A percentile compares a stretch with the other conserved stretches of the same genome.
These are phyloP conservation scores for Giardia duodenalis DNA, from an alignment of 208 protist species.

Conservation along the genomic window DNA sequence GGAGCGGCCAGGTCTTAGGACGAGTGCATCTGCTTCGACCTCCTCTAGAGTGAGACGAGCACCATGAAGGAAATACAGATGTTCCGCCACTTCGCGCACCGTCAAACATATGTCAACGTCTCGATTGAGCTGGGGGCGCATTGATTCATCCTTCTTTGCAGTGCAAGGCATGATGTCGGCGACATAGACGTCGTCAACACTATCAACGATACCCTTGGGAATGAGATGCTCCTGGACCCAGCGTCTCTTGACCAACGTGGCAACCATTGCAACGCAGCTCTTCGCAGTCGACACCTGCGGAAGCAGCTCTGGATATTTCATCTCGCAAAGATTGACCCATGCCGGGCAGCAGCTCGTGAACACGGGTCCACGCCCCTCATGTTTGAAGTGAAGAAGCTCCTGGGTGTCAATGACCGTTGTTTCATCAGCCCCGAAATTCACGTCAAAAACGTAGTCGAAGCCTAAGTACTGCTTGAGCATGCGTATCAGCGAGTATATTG, in stretches of 20 bases:
- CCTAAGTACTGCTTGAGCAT: slow-evolving; percentile 29
- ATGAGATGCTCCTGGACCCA: neutral
- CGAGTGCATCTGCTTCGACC: neutral
- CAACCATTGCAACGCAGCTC: slow-evolving; percentile 42
- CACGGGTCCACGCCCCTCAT: slow-evolving; percentile 16
- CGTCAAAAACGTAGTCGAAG: slow-evolving; percentile 45
- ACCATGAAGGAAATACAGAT: neutral
- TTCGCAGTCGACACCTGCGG: slow-evolving; percentile 45
- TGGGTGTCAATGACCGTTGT: slow-evolving; percentile 33
- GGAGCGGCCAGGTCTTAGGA: neutral
- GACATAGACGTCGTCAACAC: slow-evolving; percentile 14
- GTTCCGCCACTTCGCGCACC: slow-evolving; percentile 14
- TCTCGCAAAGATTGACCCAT: slow-evolving; percentile 48
- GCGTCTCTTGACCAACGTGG: neutral
- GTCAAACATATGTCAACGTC: slow-evolving; percentile 22
- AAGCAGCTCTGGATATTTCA: slow-evolving; percentile 44
- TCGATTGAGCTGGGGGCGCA: neutral
- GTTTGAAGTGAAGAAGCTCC: slow-evolving; percentile 13
- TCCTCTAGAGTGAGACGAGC: neutral
- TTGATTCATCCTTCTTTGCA: slow-evolving; percentile 35
- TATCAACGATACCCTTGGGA: neutral
- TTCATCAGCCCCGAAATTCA: slow-evolving; percentile 38
- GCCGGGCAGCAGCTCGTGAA: slow-evolving; percentile 46
- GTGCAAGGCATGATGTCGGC: slow-evolving; percentile 41
- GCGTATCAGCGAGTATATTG: neutral